Evolutionary conservation across 139 green algal species (phyloP), one percentile per base, ranked within the genome.

Genomic region (Chloropicon primus): DNA sequence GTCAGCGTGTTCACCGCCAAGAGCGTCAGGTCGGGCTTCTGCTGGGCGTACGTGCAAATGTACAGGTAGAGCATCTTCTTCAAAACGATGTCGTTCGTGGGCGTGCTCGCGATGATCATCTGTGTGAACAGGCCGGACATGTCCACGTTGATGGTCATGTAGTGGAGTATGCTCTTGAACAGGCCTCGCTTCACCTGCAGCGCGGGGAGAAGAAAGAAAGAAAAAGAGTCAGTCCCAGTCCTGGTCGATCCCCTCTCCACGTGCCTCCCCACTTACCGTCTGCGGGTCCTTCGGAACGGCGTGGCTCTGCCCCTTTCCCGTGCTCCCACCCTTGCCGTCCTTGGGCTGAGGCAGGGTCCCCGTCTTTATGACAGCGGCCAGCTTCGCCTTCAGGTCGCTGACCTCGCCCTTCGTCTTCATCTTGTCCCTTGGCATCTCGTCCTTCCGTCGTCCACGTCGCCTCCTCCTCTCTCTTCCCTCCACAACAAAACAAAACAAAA

Each of bases 61-160:
- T 95, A 97, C 0, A 97, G 85, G 84, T 98, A 98, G 10, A 97
- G 89, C 94, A 97, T 97, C 83, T 99, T 98, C 84, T 97, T 97
- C 26, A 97, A 82, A 24, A 94, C 86, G 22, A 96, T 62, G 82
- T 97, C 92, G 28, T 93, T 27, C 1, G 73, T 75, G 22, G 53
- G 41, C 53, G 71, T 77, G 76, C 29, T 41, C 10, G 77, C 77
- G 72, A 83, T 72, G 29, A 83, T 29, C 25, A 85, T 77, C 29
- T 84, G 79, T 73, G 87, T 87, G 84, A 98, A 97, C 0, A 97
- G 85, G 2, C 82, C 80, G 0, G 85, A 92, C 88, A 98, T 96
- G 84, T 98, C 94, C 78, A 98, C 97, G 71, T 93, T 92, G 2
- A 86, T 82, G 2, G 92, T 97, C 86, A 97, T 94, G 81, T 96